Evolutionary conservation across 495 filamentous ascomycete genomes (phyloP).

Genomic region (Aspergillus leporis): DNA sequence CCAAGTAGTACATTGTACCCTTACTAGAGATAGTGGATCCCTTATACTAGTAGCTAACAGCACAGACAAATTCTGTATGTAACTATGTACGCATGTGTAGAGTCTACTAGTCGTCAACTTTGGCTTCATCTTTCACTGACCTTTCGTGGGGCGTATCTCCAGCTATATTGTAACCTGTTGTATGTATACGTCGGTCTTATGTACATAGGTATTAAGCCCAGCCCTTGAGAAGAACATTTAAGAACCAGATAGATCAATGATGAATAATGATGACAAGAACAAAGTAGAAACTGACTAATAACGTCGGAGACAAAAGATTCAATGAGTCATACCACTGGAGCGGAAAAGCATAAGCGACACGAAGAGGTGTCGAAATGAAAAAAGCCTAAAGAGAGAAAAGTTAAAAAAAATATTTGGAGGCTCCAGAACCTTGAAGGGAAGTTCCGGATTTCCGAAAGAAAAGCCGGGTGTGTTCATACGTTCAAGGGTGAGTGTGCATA

Average conservation of each 20-base stretch:
- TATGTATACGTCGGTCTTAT: too few species aligned
- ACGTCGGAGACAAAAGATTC: neutral
- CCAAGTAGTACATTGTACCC: neutral
- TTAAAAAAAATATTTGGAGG: neutral
- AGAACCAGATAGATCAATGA: neutral
- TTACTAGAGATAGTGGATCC: neutral
- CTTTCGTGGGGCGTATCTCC: neutral
- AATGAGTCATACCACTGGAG: neutral
- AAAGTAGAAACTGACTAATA: neutral
- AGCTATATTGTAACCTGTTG: neutral
- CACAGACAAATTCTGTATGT: neutral
- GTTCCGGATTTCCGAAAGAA: neutral
- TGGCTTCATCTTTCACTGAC: neutral
- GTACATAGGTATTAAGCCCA: too few species aligned
- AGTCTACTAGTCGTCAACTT: neutral
- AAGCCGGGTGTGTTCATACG: neutral
- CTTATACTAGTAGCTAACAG: neutral
- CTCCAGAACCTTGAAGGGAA: neutral
- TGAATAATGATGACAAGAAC: neutral
- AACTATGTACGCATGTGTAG: neutral
- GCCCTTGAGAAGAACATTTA: neutral
- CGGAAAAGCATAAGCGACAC: slow-evolving; percentile 3
- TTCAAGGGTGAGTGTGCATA: slow-evolving; percentile 1
- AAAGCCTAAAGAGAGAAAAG: neutral
- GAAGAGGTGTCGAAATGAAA: neutral